phyloP scores from a whole-genome alignment of 345 rosid species.

The Linum tenue region DNA sequence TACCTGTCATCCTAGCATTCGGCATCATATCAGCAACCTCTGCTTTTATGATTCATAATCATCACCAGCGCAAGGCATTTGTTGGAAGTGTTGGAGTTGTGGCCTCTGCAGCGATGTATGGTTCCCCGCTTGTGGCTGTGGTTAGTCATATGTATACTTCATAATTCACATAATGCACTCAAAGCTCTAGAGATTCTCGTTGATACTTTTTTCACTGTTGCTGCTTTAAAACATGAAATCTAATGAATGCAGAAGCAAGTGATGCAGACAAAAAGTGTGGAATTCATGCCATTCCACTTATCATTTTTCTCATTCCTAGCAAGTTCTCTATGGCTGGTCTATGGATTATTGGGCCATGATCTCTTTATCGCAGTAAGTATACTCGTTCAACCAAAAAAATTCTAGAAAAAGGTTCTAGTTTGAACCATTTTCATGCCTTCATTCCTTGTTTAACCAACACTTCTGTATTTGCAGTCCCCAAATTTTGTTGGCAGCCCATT shows the following conservation, averaged over 20 bases:
- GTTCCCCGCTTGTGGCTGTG: conserved; percentile 61
- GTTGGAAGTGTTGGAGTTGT: conserved; percentile 62
- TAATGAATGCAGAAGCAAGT: conserved; percentile 53
- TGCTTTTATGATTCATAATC: conserved; percentile 43
- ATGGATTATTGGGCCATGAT: too few relatives aligned
- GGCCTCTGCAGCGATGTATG: conserved; percentile 63
- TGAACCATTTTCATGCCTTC: neutral
- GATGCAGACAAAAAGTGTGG: conserved; percentile 66
- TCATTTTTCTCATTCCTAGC: conserved; percentile 58
- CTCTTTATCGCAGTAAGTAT: conserved; percentile 59
- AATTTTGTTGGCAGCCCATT: conserved; percentile 59
- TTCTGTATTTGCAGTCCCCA: conserved; percentile 45
- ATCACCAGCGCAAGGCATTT: conserved; percentile 49
- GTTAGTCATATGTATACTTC: conserved; percentile 26
- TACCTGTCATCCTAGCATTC: conserved; percentile 31
- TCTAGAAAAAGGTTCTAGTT: neutral
- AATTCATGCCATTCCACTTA: conserved; percentile 85
- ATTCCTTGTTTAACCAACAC: conserved; percentile 1
- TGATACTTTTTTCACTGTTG: neutral
- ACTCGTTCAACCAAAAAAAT: neutral
- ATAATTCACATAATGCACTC: neutral
- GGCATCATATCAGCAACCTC: conserved; percentile 34
- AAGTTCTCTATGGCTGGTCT: too few relatives aligned
- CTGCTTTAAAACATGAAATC: neutral
- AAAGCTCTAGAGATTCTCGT: neutral